These are phyloP conservation scores for Pyrenula aspistea DNA, from an alignment of 495 filamentous ascomycete genomes.

Conservation along the genomic window DNA sequence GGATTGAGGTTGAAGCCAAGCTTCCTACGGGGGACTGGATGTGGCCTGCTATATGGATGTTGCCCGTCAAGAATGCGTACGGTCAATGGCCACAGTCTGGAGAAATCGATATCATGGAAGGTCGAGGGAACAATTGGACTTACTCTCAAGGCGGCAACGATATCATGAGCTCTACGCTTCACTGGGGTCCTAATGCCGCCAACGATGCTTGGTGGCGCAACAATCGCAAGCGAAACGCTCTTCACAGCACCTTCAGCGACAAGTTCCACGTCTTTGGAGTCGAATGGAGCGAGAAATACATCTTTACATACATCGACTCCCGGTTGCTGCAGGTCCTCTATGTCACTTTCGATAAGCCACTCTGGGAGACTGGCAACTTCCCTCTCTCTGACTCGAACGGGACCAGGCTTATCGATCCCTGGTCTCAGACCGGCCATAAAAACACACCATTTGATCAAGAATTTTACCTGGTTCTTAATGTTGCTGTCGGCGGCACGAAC, in stretches of 20 bases:
- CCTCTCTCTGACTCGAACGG: conserved; percentile 55
- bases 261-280: conserved; percentile 57
- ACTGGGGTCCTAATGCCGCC: conserved; percentile 47
- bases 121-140: conserved; percentile 66
- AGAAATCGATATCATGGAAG: conserved; percentile 78
- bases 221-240: conserved; percentile 43
- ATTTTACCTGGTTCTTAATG: conserved; percentile 73
- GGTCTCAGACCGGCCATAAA: conserved; percentile 41
- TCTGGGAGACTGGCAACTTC: conserved; percentile 69
- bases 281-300: conserved; percentile 80
- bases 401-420: conserved; percentile 53
- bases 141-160: conserved; percentile 70
- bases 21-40: conserved; percentile 73
- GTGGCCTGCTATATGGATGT: conserved; percentile 87
- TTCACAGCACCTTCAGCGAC: conserved; percentile 48
- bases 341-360: conserved; percentile 56
- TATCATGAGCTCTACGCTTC: conserved; percentile 66
- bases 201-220: conserved; percentile 36
- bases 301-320: conserved; percentile 77
- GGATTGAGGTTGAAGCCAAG: conserved; percentile 67
- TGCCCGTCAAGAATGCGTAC: conserved; percentile 61
- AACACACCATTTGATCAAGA: conserved; percentile 69
- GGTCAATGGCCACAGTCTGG: conserved; percentile 69
- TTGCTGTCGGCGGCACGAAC: conserved; percentile 74
- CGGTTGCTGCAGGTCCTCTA: conserved; percentile 70